phyloP scores from a whole-genome alignment of 164 flowering plant genomes.

The Umbellularia californica region DNA sequence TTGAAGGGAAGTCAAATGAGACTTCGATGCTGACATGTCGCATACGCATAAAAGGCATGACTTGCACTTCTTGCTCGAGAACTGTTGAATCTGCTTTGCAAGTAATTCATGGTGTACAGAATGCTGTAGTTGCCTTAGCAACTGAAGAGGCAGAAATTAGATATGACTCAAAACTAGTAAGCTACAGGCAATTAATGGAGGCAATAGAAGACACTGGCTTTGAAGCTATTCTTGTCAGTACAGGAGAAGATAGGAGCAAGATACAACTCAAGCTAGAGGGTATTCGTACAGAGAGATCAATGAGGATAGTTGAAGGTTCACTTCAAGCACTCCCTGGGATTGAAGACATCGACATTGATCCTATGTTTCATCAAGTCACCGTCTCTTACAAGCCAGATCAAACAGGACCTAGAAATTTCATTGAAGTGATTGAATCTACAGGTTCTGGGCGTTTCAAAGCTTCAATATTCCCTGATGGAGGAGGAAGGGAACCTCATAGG shows the following conservation, averaged over 20 bases:
- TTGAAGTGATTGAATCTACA: conserved; percentile 54
- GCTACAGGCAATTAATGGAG: conserved; percentile 35
- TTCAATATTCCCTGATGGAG: conserved; percentile 47
- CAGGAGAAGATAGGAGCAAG: conserved; percentile 58
- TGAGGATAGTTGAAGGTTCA: conserved; percentile 45
- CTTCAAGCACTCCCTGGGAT: conserved; percentile 74
- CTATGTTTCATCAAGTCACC: conserved; percentile 36
- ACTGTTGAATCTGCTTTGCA: conserved; percentile 56
- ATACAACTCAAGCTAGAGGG: conserved; percentile 67
- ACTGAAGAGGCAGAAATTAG: conserved; percentile 74
- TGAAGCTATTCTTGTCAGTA: conserved; percentile 57
- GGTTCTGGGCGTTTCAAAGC: conserved; percentile 56
- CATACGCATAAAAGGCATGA: conserved; percentile 69
- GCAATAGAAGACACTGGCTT: conserved; percentile 68
- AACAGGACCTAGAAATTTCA: conserved; percentile 71
- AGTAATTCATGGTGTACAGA: conserved; percentile 51
- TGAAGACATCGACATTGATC: conserved; percentile 37
- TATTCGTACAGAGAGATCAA: conserved; percentile 26
- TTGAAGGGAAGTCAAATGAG: conserved; percentile 39
- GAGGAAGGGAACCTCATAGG: conserved; percentile 40
- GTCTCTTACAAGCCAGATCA: conserved; percentile 63
- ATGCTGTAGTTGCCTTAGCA: conserved; percentile 71
- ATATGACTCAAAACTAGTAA: conserved; percentile 50
- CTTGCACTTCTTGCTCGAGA: conserved; percentile 76
- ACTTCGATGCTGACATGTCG: conserved; percentile 43